These are phyloP conservation scores for Ophiostoma piceae DNA, from an alignment of 2,329 filamentous ascomycete genomes.

Conservation along the genomic window DNA sequence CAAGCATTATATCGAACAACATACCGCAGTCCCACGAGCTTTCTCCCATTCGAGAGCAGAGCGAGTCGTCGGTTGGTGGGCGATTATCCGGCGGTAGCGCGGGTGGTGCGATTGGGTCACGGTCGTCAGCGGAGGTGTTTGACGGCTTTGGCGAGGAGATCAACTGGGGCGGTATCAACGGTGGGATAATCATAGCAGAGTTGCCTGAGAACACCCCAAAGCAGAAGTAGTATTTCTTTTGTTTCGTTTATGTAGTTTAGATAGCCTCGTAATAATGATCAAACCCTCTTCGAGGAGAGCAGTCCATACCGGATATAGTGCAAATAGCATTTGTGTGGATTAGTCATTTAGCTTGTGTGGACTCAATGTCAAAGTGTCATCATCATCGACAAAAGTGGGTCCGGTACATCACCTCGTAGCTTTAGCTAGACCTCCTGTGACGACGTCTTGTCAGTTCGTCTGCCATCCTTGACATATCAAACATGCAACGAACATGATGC, in stretches of 20 bases:
- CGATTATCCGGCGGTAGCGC: background rate
- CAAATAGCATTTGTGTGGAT: background rate
- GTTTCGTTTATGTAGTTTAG: too few relatives aligned
- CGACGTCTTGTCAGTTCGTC: background rate
- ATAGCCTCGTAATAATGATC: too few relatives aligned
- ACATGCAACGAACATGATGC: conserved; percentile 43
- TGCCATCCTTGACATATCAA: conserved; percentile 23
- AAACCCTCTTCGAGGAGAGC: too few relatives aligned
- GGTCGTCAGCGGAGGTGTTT: background rate
- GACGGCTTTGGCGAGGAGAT: background rate
- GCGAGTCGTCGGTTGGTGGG: background rate
- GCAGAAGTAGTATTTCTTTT: background rate
- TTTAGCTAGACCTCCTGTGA: background rate
- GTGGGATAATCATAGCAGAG: background rate
- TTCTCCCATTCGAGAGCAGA: conserved; percentile 3
- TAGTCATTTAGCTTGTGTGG: background rate
- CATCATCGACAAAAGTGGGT: conserved; percentile 5
- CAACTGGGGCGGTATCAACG: background rate
- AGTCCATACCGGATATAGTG: background rate
- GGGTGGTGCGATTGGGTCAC: background rate
- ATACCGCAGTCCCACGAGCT: background rate
- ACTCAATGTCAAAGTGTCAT: conserved; percentile 15
- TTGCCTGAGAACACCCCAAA: background rate
- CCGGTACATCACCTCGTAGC: background rate
- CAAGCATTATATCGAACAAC: background rate